Conservation (phyloP, 2,329 filamentous ascomycete genomes). For the Sporothrix variecibatus region DNA sequence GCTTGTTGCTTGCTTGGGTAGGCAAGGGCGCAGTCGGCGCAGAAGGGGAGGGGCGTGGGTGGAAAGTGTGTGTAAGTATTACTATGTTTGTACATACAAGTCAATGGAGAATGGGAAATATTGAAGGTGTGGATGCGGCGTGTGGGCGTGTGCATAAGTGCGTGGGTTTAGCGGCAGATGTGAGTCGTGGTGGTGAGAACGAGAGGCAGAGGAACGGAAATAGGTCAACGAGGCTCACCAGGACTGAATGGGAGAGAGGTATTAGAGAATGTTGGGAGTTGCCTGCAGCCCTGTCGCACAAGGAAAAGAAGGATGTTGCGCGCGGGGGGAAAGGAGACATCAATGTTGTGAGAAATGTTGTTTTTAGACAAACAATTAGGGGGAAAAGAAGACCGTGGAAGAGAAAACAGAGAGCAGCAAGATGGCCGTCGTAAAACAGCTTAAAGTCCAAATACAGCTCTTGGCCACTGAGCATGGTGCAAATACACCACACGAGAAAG, state of each 20-base stretch:
- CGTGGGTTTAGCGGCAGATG: constrained; percentile 22
- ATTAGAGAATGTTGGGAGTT: background rate
- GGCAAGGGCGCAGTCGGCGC: constrained; percentile 20
- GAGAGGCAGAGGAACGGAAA: constrained; percentile 5
- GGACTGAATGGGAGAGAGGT: background rate
- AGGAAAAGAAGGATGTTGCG: background rate
- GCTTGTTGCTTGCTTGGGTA: constrained; percentile 15
- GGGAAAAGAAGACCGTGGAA: background rate
- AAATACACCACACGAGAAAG: background rate
- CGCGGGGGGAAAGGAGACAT: no score
- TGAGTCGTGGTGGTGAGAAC: constrained; percentile 14
- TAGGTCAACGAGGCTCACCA: constrained; percentile 24
- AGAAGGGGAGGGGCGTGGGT: constrained; percentile 12
- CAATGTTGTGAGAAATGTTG: background rate
- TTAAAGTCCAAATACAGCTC: background rate
- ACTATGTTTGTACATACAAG: constrained; percentile 1
- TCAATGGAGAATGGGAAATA: constrained; percentile 12
- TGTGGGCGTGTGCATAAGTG: constrained; percentile 28
- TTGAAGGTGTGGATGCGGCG: constrained; percentile 17
- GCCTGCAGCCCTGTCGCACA: constrained; percentile 1
- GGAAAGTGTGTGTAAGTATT: background rate
- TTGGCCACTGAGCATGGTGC: background rate
- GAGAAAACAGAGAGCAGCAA: background rate
- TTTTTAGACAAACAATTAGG: background rate
- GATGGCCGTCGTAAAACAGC: background rate